A percentile compares a stretch with the other conserved stretches of the same genome.
Conservation (phyloP, 164 flowering plant genomes). For the Pachysandra terminalis region DNA sequence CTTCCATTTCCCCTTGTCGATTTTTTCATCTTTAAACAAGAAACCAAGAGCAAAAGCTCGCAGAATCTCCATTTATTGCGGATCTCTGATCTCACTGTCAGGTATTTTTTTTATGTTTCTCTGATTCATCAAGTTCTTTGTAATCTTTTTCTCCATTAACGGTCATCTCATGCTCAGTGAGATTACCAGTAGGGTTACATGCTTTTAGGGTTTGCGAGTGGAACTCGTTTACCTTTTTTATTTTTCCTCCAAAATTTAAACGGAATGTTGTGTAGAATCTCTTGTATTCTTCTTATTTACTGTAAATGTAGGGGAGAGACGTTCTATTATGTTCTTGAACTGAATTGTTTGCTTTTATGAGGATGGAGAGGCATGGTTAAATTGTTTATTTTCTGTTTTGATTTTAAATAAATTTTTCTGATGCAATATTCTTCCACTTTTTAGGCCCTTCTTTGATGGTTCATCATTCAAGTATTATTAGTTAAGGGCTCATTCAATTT, state of each 20-base stretch:
- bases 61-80: background rate
- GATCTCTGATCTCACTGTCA: constrained; percentile 6
- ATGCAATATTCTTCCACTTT: no score
- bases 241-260: background rate
- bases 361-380: no score
- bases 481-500: no score
- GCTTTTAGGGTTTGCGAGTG: background rate
- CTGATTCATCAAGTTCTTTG: background rate
- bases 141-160: background rate
- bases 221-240: background rate
- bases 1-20: no score
- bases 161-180: background rate
- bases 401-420: no score
- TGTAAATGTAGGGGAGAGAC: background rate
- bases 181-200: background rate
- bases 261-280: no score
- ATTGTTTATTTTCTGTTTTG: no score
- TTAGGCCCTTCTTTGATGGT: no score
- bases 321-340: background rate
- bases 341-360: background rate
- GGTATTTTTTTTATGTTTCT: background rate
- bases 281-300: background rate
- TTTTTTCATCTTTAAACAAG: background rate
- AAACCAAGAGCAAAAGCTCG: background rate
- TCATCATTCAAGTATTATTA: no score